Evolutionary conservation across 2,329 filamentous ascomycete species (phyloP), one percentile per base, ranked within the genome.

Genomic region (Cladophialophora exuberans): DNA sequence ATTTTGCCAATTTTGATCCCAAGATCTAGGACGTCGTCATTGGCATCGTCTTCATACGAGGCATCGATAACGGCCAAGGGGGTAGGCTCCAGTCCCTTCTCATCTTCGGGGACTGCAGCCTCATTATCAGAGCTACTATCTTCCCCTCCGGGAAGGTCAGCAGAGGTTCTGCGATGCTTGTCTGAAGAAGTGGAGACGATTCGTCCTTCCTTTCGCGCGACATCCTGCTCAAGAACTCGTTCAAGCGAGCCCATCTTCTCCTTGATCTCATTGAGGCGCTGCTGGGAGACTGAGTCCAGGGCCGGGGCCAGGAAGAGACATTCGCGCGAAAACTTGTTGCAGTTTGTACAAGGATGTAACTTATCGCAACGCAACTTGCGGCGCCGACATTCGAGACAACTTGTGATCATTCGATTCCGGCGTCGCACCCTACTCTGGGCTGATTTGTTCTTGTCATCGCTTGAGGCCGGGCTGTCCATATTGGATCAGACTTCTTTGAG

Each of bases 361-460:
- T 89, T 90, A 73, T 89, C 86, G 73, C 89, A 93, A 69, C 88
- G 89, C 52, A 91, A 76, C 72, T 93, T 93, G 35, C 89, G 81
- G 18, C 87, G 82, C 33, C 89, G 81, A 67, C 87, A 90, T 69
- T 87, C 83, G 28, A 87, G 78, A 67, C 85, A 89, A 23, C 83
- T 86, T 58, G 82, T 81, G 69, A 89, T 86, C 76, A 87, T 81
- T 65, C 83, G 78, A 74, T 87, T 82, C 60, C 85, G 77, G 39
- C 84, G 76, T 26, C 82, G 77, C 56, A 84, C 81, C 36, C 63
- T 58, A 13, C 42, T 36, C 22, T 57, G 45, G 23, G 36, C 17
- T n/a, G 54, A 20, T 43, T 42, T 10, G 23, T 54, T 57, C 52
- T 57, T 61, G 15, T 54, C 54, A 7, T 53, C 54, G 15, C 26